Base-by-base conservation (phyloP, 176 grass and related monocot species). In the Thalia dealbata region DNA sequence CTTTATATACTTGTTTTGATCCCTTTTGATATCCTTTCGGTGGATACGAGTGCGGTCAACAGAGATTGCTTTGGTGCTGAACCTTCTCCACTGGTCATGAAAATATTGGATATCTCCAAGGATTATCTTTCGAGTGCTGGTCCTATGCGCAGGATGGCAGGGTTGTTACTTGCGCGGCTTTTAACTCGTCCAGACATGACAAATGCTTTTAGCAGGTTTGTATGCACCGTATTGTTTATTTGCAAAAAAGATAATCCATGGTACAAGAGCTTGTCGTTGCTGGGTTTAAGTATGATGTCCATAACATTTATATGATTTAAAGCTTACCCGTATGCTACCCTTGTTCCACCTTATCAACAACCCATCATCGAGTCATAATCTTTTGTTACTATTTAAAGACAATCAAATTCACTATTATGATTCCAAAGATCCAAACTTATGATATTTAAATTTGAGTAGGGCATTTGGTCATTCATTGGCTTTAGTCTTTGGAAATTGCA, bases 61-160 rank as follows among this genome's bases (percentile, higher is more conserved):
- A 48, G 67, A 72, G 74, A 82, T 81, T 71, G 70, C 7, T 3
- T 74, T 67, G 81, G 73, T 72, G 78, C 69, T 19, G 87, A 88
- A 75, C 64, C 78, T 0, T 64, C 87, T 66, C 93, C 93, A 46
- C 78, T 97, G 84, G 93, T 97, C 58, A 87, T 66, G 76, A 97
- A 76, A 74, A 92, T 92, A 74, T 77, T 97, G 80, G 74, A 97
- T 41, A 97, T 97, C 63, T 84, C 84, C 72, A 92, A 97, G 87
- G 89, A 92, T 88, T 88, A 92, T 80, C 87, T 97, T 58, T 85
- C 87, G 75, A 92, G 74, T 75, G 86, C 89, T 72, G 93, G 93
- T 86, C 93, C 93, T 62, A 97, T 97, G 93, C 88, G 93, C 75
- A 92, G 89, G 81, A 88, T 97, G 72, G 92, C 93, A 74, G 93